Percentiles rank a stretch among this genome's conserved stretches.
Evolutionary conservation across 768 basidiomycete species (phyloP).

Genomic region (Tremella yokohamensis): DNA sequence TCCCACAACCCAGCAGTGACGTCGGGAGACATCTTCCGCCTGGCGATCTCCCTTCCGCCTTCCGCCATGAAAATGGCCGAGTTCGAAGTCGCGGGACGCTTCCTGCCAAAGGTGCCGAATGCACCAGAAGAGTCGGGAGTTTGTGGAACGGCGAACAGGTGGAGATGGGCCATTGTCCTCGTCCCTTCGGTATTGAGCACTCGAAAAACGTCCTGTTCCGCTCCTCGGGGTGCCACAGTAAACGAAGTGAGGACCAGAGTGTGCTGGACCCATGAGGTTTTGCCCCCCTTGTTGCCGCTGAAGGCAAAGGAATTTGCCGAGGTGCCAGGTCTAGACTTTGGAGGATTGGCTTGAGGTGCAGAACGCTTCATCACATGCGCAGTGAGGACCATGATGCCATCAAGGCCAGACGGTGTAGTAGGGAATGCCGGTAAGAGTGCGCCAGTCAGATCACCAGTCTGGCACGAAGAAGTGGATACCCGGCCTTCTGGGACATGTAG

Average conservation of each 20-base stretch:
- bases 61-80: not conserved
- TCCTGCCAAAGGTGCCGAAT: not conserved
- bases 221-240: not conserved
- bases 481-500: not conserved
- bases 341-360: not conserved
- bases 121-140: too few relatives aligned
- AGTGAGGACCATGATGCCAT: not conserved
- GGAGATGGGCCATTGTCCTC: not conserved
- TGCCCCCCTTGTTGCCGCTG: not conserved
- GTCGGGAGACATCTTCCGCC: not conserved
- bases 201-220: not conserved
- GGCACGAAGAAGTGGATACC: not conserved
- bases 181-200: not conserved
- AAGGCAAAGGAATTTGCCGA: not conserved
- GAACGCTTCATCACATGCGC: not conserved
- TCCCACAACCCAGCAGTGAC: not conserved
- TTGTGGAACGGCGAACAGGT: not conserved
- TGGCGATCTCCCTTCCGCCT: not conserved
- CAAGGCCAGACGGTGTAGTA: not conserved
- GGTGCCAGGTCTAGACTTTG: not conserved
- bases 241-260: constrained; percentile 1
- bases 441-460: not conserved
- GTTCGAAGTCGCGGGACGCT: not conserved
- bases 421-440: not conserved
- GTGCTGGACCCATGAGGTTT: not conserved